phyloP scores from a whole-genome alignment of 2,329 filamentous ascomycete genomes.

The Fonsecaea nubica region DNA sequence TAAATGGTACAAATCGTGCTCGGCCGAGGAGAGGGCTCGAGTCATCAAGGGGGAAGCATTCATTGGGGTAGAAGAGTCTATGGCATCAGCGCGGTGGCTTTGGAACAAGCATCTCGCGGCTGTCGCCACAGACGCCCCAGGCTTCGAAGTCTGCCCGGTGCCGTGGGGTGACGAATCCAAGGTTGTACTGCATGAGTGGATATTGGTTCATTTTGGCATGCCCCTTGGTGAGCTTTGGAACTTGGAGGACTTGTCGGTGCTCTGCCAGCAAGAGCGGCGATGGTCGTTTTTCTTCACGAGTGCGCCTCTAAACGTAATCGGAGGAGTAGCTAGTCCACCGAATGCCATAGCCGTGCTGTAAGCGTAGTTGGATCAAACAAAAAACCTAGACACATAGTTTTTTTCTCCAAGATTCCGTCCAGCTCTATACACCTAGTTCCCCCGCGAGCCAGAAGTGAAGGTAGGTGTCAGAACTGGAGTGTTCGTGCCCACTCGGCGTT shows the following conservation, averaged over 20 bases:
- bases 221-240: conserved; percentile 54
- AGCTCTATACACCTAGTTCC: background rate
- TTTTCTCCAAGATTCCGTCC: background rate
- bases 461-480: background rate
- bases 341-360: conserved; percentile 36
- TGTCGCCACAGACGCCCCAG: conserved; percentile 66
- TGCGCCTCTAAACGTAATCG: conserved; percentile 49
- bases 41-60: conserved; percentile 44
- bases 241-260: conserved; percentile 47
- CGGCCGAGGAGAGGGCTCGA: conserved; percentile 38
- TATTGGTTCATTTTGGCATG: conserved; percentile 51
- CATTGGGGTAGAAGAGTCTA: conserved; percentile 59
- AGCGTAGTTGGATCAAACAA: background rate
- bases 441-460: background rate
- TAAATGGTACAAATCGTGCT: conserved; percentile 60
- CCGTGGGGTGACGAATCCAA: conserved; percentile 41
- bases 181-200: conserved; percentile 45
- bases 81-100: conserved; percentile 67
- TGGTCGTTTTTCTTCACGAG: conserved; percentile 53
- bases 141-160: conserved; percentile 69
- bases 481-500: background rate
- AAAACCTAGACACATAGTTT: background rate
- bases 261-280: conserved; percentile 45
- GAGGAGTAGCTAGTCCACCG: conserved; percentile 45
- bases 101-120: conserved; percentile 72